phyloP scores from a whole-genome alignment of 2,329 filamentous ascomycete species.

The Dothistroma septosporum region DNA sequence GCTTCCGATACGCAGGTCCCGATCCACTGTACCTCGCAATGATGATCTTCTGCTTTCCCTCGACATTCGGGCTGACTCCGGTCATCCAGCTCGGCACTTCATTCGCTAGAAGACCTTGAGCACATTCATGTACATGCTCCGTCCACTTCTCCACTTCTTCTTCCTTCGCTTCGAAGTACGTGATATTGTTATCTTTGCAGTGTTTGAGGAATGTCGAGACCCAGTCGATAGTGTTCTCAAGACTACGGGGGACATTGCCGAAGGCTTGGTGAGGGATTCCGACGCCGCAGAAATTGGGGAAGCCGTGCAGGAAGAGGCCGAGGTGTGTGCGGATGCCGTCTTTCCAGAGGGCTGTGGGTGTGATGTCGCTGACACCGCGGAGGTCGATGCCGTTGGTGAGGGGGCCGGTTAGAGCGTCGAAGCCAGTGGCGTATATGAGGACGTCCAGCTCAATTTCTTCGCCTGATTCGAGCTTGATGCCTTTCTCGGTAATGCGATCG shows the following conservation, averaged over 20 bases:
- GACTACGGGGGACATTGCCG: slow-evolving; percentile 35
- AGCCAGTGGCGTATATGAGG: slow-evolving; percentile 40
- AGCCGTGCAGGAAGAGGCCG: slow-evolving; percentile 10
- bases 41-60: slow-evolving; percentile 43
- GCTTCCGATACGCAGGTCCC: slow-evolving; percentile 37
- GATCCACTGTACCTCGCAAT: slow-evolving; percentile 48
- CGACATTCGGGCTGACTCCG: slow-evolving; percentile 51
- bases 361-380: slow-evolving; percentile 19
- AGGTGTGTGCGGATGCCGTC: slow-evolving; percentile 14
- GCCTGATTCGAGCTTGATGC: slow-evolving; percentile 38
- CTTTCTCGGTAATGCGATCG: slow-evolving; percentile 36
- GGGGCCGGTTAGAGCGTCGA: slow-evolving; percentile 32
- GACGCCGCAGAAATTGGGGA: slow-evolving; percentile 26
- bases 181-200: slow-evolving; percentile 2
- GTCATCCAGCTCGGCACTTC: slow-evolving; percentile 55
- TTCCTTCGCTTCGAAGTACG: slow-evolving; percentile 8
- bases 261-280: slow-evolving; percentile 40
- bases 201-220: slow-evolving; percentile 6
- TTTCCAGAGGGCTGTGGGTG: slow-evolving; percentile 33
- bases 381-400: slow-evolving; percentile 31
- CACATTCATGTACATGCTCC: slow-evolving; percentile 46
- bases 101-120: slow-evolving; percentile 44
- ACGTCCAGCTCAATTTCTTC: slow-evolving; percentile 37
- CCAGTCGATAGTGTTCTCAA: slow-evolving; percentile 27
- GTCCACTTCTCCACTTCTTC: slow-evolving; percentile 7